Conservation (phyloP, 2,329 filamentous ascomycete genomes). For the Diaporthe velutina region DNA sequence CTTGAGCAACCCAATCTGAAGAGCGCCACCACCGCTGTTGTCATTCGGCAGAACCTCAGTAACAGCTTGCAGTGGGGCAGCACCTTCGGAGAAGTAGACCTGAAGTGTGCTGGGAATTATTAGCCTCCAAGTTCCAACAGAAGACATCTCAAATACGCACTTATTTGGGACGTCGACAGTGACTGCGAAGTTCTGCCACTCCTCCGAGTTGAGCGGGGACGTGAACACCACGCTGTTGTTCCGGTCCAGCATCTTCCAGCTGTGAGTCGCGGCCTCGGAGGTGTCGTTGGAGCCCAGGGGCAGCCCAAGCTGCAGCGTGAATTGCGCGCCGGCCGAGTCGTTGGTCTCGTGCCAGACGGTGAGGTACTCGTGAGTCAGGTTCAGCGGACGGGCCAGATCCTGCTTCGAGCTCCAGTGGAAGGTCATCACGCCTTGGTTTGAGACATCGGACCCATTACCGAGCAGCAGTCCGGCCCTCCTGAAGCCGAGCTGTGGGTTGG, state of each 20-base stretch:
- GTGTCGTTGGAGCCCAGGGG: slow-evolving; percentile 58
- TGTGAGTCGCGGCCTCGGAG: slow-evolving; percentile 45
- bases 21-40: slow-evolving; percentile 69
- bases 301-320: slow-evolving; percentile 67
- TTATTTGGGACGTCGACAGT: slow-evolving; percentile 56
- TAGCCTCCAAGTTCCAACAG: neutral
- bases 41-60: slow-evolving; percentile 61
- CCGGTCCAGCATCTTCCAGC: slow-evolving; percentile 14
- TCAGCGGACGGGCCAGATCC: slow-evolving; percentile 63
- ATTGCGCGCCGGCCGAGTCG: slow-evolving; percentile 62
- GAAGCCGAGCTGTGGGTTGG: slow-evolving; percentile 68
- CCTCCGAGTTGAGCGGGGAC: slow-evolving; percentile 60
- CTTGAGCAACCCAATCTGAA: slow-evolving; percentile 73
- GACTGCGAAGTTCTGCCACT: slow-evolving; percentile 73
- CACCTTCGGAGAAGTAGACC: slow-evolving; percentile 67
- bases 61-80: slow-evolving; percentile 58
- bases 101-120: slow-evolving; percentile 60
- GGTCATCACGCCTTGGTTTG: slow-evolving; percentile 68
- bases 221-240: slow-evolving; percentile 57
- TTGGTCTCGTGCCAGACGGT: slow-evolving; percentile 63
- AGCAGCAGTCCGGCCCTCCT: slow-evolving; percentile 70
- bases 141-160: neutral
- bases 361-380: slow-evolving; percentile 72
- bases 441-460: slow-evolving; percentile 62
- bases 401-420: slow-evolving; percentile 71